These are phyloP conservation scores for Puccinellia tenuiflora DNA, from an alignment of 176 grass and related monocot species.

Conservation along the genomic window DNA sequence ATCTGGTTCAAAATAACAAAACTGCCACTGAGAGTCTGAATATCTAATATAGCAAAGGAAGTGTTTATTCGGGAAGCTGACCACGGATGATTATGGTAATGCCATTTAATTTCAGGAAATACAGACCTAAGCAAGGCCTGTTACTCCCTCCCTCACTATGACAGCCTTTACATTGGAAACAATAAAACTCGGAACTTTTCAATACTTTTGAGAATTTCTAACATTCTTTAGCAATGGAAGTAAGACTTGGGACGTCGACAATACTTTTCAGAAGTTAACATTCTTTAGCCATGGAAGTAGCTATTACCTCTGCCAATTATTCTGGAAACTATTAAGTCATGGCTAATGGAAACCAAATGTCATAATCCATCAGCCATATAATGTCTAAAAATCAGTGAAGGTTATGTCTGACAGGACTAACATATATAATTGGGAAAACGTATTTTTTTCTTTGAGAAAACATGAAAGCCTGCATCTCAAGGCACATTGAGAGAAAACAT, in stretches of 20 bases:
- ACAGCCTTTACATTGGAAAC: background rate
- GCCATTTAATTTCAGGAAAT: background rate
- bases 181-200: background rate
- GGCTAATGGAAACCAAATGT: background rate
- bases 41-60: no score
- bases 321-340: background rate
- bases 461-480: background rate
- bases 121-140: background rate
- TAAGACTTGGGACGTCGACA: no score
- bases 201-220: background rate
- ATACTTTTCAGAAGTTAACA: no score
- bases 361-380: background rate
- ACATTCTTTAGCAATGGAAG: background rate
- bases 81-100: background rate
- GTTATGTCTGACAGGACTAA: background rate
- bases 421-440: no score
- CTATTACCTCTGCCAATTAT: background rate
- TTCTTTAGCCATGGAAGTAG: background rate
- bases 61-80: no score
- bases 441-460: background rate
- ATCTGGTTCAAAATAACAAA: no score
- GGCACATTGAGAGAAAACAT: background rate
- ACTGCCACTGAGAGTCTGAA: no score
- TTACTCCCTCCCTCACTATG: background rate
- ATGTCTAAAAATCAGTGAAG: background rate